Evolutionary conservation across 805 yeast genomes (phyloP).

Genomic region (Nakazawaea ernobii): DNA sequence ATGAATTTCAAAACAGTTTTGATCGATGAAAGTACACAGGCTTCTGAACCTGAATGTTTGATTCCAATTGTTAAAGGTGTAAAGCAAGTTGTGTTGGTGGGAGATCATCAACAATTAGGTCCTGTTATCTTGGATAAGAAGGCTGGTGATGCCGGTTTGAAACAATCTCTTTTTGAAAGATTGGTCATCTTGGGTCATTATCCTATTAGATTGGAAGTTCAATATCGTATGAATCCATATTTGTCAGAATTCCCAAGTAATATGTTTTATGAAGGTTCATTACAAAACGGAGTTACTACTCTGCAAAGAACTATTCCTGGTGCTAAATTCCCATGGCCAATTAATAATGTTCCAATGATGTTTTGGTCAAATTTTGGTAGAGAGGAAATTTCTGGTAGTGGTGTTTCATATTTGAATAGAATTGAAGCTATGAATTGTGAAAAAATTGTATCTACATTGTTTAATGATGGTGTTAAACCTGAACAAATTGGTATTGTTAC

Average conservation of each 20-base stretch:
- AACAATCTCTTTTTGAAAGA: constrained; percentile 84
- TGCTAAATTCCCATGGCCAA: constrained; percentile 88
- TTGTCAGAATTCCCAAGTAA: constrained; percentile 84
- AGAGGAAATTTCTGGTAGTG: constrained; percentile 80
- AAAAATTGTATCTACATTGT: constrained; percentile 63
- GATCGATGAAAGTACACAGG: constrained; percentile 92
- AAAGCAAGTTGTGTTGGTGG: constrained; percentile 79
- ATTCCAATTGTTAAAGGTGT: constrained; percentile 89
- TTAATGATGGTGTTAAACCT: constrained; percentile 73
- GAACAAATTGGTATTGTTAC: constrained; percentile 87
- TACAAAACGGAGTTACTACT: constrained; percentile 86
- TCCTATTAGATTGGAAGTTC: constrained; percentile 85
- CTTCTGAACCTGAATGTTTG: constrained; percentile 86
- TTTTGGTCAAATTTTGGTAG: constrained; percentile 88
- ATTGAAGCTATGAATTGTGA: constrained; percentile 89
- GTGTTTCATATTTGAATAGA: constrained; percentile 77
- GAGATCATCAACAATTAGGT: constrained; percentile 94
- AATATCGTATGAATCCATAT: constrained; percentile 92
- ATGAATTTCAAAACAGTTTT: constrained; percentile 70
- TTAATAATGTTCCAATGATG: constrained; percentile 83
- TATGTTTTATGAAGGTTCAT: constrained; percentile 86
- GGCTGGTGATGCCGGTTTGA: constrained; percentile 83
- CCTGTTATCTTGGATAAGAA: constrained; percentile 79
- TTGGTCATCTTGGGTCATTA: constrained; percentile 74
- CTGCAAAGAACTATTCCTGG: constrained; percentile 56